Evolutionary conservation across 352 stramenopile species (phyloP).

Genomic region (Globisporangium alternatum): DNA sequence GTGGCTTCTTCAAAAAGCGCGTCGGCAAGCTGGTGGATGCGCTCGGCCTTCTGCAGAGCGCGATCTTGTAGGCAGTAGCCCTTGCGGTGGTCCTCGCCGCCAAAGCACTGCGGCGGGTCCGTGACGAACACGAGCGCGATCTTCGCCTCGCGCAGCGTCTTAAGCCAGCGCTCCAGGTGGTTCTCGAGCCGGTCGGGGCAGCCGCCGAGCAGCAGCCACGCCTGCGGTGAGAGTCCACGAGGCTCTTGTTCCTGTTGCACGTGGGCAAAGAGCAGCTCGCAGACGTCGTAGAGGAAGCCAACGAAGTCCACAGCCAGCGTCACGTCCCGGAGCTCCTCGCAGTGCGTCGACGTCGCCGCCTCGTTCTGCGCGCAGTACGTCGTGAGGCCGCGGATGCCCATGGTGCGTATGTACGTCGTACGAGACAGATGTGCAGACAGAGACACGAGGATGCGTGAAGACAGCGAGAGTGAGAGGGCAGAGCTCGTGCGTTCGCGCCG

Average conservation of each 20-base stretch:
- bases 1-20: slow-evolving; percentile 25
- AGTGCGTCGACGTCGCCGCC: slow-evolving; percentile 31
- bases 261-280: slow-evolving; percentile 49
- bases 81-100: slow-evolving; percentile 66
- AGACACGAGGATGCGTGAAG: background rate
- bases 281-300: slow-evolving; percentile 74
- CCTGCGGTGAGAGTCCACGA: slow-evolving; percentile 21
- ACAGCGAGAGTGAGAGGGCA: background rate
- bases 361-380: slow-evolving; percentile 58
- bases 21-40: slow-evolving; percentile 35
- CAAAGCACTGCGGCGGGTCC: slow-evolving; percentile 76
- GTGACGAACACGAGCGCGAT: slow-evolving; percentile 67
- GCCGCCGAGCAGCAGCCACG: slow-evolving; percentile 66
- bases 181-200: slow-evolving; percentile 44
- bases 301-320: slow-evolving; percentile 83
- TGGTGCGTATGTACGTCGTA: slow-evolving; percentile 12
- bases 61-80: slow-evolving; percentile 50
- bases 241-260: slow-evolving; percentile 21
- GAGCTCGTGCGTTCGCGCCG: background rate
- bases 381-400: slow-evolving; percentile 65
- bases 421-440: background rate
- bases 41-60: slow-evolving; percentile 47
- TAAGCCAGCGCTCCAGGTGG: slow-evolving; percentile 49
- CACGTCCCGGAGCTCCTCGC: slow-evolving; percentile 43
- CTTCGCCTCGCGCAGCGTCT: slow-evolving; percentile 30